Conservation (phyloP, 2,329 filamentous ascomycete species). For the Fusarium pseudocircinatum region DNA sequence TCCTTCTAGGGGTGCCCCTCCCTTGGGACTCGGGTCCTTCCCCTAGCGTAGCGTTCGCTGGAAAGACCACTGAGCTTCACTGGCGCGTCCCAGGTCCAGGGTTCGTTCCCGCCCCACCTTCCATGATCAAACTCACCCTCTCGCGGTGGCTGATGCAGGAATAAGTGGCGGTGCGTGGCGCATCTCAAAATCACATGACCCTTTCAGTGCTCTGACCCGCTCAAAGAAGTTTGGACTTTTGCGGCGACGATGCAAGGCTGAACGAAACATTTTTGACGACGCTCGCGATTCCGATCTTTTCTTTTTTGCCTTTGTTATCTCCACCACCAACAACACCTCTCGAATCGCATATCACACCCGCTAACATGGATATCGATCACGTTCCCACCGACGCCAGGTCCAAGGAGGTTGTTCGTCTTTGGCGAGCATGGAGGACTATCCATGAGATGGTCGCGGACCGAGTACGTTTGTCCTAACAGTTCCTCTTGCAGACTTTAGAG, state of each 20-base stretch:
- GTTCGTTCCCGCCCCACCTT: slow-evolving; percentile 21
- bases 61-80: slow-evolving; percentile 2
- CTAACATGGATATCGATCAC: slow-evolving; percentile 51
- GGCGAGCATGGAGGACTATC: slow-evolving; percentile 92
- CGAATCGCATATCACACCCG: neutral
- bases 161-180: slow-evolving; percentile 7
- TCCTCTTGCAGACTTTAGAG: slow-evolving; percentile 1
- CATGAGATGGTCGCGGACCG: slow-evolving; percentile 95
- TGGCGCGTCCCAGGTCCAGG: slow-evolving; percentile 8
- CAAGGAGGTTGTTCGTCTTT: slow-evolving; percentile 74
- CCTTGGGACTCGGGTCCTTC: slow-evolving; percentile 34
- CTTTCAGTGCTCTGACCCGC: slow-evolving; percentile 26
- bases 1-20: slow-evolving; percentile 21
- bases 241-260: slow-evolving; percentile 42
- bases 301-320: slow-evolving; percentile 14
- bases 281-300: slow-evolving; percentile 5
- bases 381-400: slow-evolving; percentile 61
- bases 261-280: slow-evolving; percentile 43
- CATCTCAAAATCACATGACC: slow-evolving; percentile 34
- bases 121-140: neutral
- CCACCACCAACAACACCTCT: slow-evolving; percentile 4
- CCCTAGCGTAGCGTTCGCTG: slow-evolving; percentile 37
- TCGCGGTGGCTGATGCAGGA: neutral
- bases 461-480: slow-evolving; percentile 59
- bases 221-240: slow-evolving; percentile 36